These are phyloP conservation scores for Verticillium albo-atrum DNA, from an alignment of 2,329 filamentous ascomycete species.

Conservation along the genomic window DNA sequence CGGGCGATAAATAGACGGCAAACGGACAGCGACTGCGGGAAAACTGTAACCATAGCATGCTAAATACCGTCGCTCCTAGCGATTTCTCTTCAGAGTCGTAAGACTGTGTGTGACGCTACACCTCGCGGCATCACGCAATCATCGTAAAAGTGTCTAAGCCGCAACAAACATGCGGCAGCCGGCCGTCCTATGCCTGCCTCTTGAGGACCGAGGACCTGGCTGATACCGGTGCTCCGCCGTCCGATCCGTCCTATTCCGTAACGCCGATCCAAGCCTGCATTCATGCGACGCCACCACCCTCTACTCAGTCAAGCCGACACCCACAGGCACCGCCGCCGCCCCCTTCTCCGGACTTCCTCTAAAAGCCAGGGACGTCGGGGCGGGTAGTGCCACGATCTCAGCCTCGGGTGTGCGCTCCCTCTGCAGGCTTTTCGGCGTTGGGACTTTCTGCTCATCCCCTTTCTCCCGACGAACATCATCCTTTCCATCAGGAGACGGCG, in stretches of 20 bases:
- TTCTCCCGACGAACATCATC: background rate
- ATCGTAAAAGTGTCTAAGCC: background rate
- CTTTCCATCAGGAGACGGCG: constrained; percentile 4
- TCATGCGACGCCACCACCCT: background rate
- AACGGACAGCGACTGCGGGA: background rate
- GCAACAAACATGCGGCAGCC: background rate
- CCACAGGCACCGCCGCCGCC: constrained; percentile 22
- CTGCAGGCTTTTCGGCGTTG: constrained; percentile 4
- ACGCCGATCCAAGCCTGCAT: constrained; percentile 6
- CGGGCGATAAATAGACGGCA: background rate
- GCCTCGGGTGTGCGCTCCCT: constrained; percentile 9
- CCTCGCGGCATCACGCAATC: background rate
- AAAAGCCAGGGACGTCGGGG: constrained; percentile 48
- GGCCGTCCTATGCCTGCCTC: background rate
- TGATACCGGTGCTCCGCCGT: constrained; percentile 15
- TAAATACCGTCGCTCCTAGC: background rate
- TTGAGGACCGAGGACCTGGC: no score
- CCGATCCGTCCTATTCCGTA: constrained; percentile 1
- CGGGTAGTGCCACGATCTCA: constrained; percentile 7
- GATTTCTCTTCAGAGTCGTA: background rate
- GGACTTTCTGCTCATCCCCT: background rate
- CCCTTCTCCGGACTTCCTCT: constrained; percentile 59
- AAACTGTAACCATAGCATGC: background rate
- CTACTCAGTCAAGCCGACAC: constrained; percentile 24
- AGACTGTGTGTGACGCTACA: background rate